A percentile compares a stretch with the other conserved stretches of the same genome.
Conservation (phyloP, 768 basidiomycete species). For the Calocybe cyanea region DNA sequence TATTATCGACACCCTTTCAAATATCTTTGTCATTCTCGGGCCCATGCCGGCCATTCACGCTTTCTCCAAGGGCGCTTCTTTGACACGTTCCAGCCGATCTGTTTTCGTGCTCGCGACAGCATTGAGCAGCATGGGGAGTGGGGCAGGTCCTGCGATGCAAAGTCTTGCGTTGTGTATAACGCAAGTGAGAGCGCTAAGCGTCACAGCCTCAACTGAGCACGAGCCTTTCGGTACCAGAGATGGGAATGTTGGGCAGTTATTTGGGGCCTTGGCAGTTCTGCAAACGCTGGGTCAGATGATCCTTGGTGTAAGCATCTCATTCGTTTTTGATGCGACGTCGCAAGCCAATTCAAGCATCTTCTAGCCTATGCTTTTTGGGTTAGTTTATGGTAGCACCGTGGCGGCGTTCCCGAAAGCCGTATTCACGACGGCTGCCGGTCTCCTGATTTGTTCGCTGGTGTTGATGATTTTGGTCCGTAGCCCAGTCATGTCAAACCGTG, state of each 20-base stretch:
- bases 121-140: conserved; percentile 61
- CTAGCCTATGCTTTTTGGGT: conserved; percentile 68
- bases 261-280: conserved; percentile 69
- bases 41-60: conserved; percentile 42
- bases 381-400: conserved; percentile 69
- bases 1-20: conserved; percentile 60
- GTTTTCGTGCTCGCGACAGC: conserved; percentile 61
- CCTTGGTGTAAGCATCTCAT: conserved; percentile 34
- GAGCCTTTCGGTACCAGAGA: conserved; percentile 19
- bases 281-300: conserved; percentile 72
- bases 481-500: conserved; percentile 24
- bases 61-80: background rate
- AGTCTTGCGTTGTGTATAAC: conserved; percentile 68
- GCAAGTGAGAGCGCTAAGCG: conserved; percentile 38
- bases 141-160: conserved; percentile 64
- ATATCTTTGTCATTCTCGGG: conserved; percentile 52
- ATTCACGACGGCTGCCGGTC: conserved; percentile 52
- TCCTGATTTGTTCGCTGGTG: conserved; percentile 39
- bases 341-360: conserved; percentile 6
- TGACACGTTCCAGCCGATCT: conserved; percentile 30
- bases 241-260: conserved; percentile 49
- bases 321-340: background rate
- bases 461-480: conserved; percentile 38
- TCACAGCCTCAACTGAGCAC: conserved; percentile 5
- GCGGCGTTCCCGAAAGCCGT: conserved; percentile 67